phyloP scores from a whole-genome alignment of 1,139 yeast species.

The Eremothecium gossypii region DNA sequence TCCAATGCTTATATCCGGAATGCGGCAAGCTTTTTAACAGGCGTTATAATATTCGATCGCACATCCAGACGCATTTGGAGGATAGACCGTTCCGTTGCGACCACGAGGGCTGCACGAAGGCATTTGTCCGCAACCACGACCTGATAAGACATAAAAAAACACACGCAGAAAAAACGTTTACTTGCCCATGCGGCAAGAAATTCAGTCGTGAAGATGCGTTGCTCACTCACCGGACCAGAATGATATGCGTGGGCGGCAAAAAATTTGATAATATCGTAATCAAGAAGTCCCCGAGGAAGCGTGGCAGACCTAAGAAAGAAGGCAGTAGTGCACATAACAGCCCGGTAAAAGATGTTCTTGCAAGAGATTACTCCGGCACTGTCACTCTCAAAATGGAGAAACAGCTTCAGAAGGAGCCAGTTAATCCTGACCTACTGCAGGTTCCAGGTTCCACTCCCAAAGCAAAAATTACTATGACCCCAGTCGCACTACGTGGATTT shows the following conservation, averaged over 20 bases:
- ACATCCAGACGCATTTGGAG: conserved; percentile 91
- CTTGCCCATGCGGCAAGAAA: conserved; percentile 86
- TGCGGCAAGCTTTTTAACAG: conserved; percentile 84
- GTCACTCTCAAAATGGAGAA: conserved; percentile 22
- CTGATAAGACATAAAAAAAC: conserved; percentile 83
- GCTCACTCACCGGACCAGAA: conserved; percentile 67
- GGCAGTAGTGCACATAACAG: conserved; percentile 32
- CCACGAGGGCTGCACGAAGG: conserved; percentile 51
- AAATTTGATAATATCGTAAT: conserved; percentile 31
- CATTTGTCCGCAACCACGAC: conserved; percentile 86
- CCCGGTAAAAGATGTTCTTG: conserved; percentile 22
- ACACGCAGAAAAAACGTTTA: conserved; percentile 66
- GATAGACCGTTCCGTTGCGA: conserved; percentile 80
- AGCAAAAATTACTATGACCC: too few species aligned
- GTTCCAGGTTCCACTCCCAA: not conserved
- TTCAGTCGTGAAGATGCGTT: conserved; percentile 87
- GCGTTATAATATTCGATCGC: conserved; percentile 90
- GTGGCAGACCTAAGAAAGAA: conserved; percentile 12
- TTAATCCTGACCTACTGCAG: not conserved
- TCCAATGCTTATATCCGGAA: conserved; percentile 63
- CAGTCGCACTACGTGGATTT: too few species aligned
- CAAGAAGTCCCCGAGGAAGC: conserved; percentile 25
- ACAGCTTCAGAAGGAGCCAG: conserved; percentile 10
- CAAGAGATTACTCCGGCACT: conserved; percentile 17
- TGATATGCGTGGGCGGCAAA: conserved; percentile 69